phyloP scores from a whole-genome alignment of 192 early-diverging fungal species.

The Neocallimastix lanati region DNA sequence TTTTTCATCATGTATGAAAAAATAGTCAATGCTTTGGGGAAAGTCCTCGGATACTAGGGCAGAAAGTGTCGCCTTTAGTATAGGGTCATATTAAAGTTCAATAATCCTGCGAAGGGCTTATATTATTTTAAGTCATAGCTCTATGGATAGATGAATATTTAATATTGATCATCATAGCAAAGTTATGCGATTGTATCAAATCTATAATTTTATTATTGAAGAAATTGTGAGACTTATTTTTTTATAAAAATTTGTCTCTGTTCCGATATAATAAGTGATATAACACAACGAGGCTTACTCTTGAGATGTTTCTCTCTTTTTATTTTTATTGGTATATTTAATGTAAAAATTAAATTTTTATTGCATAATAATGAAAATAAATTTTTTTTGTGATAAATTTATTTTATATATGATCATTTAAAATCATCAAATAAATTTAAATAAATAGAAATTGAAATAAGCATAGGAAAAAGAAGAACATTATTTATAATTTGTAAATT shows the following conservation, averaged over 20 bases:
- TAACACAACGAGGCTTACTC: not conserved
- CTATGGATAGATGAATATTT: not conserved
- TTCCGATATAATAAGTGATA: not conserved
- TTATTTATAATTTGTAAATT: too few species aligned
- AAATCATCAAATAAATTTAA: too few species aligned
- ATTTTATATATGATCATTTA: too few species aligned
- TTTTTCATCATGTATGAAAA: not conserved
- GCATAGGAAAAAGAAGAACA: too few species aligned
- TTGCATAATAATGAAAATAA: too few species aligned
- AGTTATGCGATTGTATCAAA: not conserved
- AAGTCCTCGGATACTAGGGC: not conserved
- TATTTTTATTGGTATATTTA: not conserved
- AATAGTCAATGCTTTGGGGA: not conserved
- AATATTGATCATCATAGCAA: not conserved
- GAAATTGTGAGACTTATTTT: not conserved
- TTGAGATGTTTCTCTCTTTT: not conserved
- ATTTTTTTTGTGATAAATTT: too few species aligned
- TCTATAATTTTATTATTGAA: not conserved
- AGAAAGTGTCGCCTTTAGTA: not conserved
- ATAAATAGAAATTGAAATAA: too few species aligned
- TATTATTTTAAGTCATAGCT: not conserved
- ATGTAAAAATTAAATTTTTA: too few species aligned
- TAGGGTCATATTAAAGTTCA: not conserved
- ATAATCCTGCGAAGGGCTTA: not conserved
- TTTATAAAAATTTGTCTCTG: not conserved